These are phyloP conservation scores for Lasiodiplodia citricola DNA, from an alignment of 2,329 filamentous ascomycete genomes.

Conservation along the genomic window DNA sequence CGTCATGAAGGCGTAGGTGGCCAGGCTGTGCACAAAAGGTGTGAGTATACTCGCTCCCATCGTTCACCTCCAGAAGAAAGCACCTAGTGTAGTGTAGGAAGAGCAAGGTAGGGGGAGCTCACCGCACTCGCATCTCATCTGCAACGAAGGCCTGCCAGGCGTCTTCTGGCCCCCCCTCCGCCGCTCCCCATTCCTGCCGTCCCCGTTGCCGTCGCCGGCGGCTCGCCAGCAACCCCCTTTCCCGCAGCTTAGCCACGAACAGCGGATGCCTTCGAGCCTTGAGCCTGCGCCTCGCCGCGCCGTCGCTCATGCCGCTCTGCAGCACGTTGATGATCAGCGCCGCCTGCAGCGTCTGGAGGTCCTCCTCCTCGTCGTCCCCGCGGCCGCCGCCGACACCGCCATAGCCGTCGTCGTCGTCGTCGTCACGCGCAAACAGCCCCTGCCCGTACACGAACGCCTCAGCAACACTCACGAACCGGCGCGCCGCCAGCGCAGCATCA, in stretches of 20 bases:
- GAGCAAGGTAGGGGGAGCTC: background rate
- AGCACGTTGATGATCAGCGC: constrained; percentile 15
- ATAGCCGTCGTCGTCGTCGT: too few relatives aligned
- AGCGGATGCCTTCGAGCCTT: constrained; percentile 17
- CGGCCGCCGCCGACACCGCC: too few relatives aligned
- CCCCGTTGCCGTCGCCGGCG: background rate
- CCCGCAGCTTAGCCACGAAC: constrained; percentile 16
- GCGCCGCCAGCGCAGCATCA: background rate
- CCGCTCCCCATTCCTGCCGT: too few relatives aligned
- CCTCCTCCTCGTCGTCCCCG: background rate
- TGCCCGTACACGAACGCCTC: background rate
- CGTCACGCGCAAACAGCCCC: background rate
- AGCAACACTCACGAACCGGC: background rate
- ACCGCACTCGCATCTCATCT: background rate
- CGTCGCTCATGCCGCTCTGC: constrained; percentile 19
- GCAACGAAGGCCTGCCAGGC: background rate
- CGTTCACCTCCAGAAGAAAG: too few relatives aligned
- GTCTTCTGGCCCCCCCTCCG: background rate
- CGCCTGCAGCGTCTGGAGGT: constrained; percentile 23
- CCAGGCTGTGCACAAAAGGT: constrained; percentile 4
- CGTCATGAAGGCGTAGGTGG: constrained; percentile 13
- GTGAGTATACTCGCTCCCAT: background rate
- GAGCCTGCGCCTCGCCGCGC: background rate
- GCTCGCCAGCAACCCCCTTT: constrained; percentile 12
- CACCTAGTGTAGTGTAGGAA: too few relatives aligned